A percentile compares a stretch with the other conserved stretches of the same genome.
Evolutionary conservation across 495 filamentous ascomycete genomes (phyloP).

Genomic region (Pyrenopolyporus hunteri): DNA sequence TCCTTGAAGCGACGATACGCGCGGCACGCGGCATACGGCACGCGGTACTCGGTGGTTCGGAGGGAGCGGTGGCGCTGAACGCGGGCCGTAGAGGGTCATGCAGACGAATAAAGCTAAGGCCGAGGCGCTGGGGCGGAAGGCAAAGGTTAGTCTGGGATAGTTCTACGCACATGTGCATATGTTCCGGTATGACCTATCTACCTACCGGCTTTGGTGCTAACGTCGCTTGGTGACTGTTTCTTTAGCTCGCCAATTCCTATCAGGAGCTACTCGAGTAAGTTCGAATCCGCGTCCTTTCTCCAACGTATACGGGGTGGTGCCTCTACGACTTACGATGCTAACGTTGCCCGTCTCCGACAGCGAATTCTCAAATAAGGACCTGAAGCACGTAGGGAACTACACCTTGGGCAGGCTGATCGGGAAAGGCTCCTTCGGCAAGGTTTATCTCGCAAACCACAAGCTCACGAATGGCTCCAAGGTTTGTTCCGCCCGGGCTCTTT

Average conservation of each 20-base stretch:
- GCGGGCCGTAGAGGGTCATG: conserved; percentile 47
- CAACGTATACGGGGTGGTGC: background rate
- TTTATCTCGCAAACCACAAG: conserved; percentile 95
- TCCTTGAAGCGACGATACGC: conserved; percentile 12
- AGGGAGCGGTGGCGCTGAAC: conserved; percentile 27
- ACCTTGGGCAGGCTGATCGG: conserved; percentile 88
- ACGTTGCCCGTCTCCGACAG: conserved; percentile 53
- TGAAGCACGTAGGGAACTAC: conserved; percentile 93
- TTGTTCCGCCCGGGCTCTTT: conserved; percentile 38
- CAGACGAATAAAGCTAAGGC: conserved; percentile 74
- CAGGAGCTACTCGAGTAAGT: conserved; percentile 92
- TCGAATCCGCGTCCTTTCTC: background rate
- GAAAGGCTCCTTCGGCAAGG: conserved; percentile 97
- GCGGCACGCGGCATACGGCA: too few species aligned
- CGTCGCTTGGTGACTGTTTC: background rate
- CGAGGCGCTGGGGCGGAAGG: conserved; percentile 90
- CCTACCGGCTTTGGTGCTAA: conserved; percentile 41
- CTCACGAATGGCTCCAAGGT: conserved; percentile 99
- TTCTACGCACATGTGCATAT: too few species aligned
- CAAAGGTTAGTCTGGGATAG: conserved; percentile 69
- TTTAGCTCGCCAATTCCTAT: conserved; percentile 93
- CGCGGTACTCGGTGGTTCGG: conserved; percentile 6
- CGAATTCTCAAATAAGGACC: conserved; percentile 92
- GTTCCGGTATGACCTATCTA: too few species aligned
- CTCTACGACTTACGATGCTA: conserved; percentile 38